A percentile compares a stretch with the other conserved stretches of the same genome.
Evolutionary conservation across 1,284 basidiomycete genomes (phyloP).

Genomic region (Cerrena zonata): DNA sequence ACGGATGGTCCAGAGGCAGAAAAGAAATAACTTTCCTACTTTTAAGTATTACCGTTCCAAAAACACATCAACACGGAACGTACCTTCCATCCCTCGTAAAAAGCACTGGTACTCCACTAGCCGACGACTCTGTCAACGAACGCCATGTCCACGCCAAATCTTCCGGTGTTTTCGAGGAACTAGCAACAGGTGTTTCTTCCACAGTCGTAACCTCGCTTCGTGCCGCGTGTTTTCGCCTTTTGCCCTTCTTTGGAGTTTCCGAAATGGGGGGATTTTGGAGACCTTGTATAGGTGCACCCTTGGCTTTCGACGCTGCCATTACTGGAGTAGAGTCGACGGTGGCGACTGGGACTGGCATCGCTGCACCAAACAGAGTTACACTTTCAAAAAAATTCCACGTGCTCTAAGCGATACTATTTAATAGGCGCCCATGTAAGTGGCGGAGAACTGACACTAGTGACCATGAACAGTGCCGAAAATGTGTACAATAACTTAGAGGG

Average conservation of each 20-base stretch:
- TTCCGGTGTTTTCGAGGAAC: constrained; percentile 21
- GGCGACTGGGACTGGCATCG: constrained; percentile 26
- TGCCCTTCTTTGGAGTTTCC: constrained; percentile 15
- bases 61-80: constrained; percentile 25
- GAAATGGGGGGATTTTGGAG: constrained; percentile 16
- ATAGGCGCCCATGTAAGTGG: background rate
- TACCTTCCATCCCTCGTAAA: constrained; percentile 85
- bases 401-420: constrained; percentile 8
- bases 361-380: constrained; percentile 13
- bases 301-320: constrained; percentile 21
- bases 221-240: constrained; percentile 19
- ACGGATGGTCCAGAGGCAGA: constrained; percentile 71
- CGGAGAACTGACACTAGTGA: background rate
- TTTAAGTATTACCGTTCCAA: constrained; percentile 10
- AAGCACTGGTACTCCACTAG: constrained; percentile 62
- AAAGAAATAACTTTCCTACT: constrained; percentile 74
- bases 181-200: constrained; percentile 18
- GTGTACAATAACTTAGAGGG: no score
- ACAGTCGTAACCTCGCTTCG: constrained; percentile 11
- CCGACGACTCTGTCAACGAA: constrained; percentile 64
- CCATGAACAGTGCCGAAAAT: background rate
- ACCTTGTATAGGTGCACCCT: constrained; percentile 10
- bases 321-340: constrained; percentile 23
- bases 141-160: constrained; percentile 61
- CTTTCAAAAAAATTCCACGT: constrained; percentile 29